Evolutionary conservation across 768 basidiomycete genomes (phyloP), one percentile per base, ranked within the genome.

Genomic region (Amanita rubescens): DNA sequence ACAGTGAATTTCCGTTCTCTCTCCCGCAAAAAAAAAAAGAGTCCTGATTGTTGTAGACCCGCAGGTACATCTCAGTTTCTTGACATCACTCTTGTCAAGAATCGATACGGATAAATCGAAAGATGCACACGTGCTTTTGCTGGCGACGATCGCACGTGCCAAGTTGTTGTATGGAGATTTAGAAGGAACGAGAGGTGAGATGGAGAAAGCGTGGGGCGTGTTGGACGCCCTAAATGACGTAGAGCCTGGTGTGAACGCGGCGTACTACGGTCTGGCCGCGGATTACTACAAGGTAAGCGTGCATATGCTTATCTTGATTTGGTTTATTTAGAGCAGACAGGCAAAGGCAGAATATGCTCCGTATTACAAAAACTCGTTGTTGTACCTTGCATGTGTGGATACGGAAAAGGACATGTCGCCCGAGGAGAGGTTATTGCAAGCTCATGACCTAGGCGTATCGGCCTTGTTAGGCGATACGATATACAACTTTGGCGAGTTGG

Each of bases 401-500:
- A 65, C 81, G 33, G 84, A 80, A 51, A 82, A 75, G 57, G 92
- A 93, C 62, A 80, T 98, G 71, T 80, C 84, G 19, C 56, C 74
- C 2, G 87, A 90, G 58, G 92, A 97, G 64, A 78, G 87, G 41
- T 67, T 90, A n/a, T 68, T 75, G 49, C 82, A 93, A 38, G 93
- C 95, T 2, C 93, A 95, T 68, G 94, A 97, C 75, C 78, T 99
- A 35, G 82, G 84, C 51, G 80, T 99, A 56, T 87, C 94, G 22
- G 96, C 96, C 1, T 81, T 99, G 62, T 77, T 99, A 27, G 94
- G 87, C 0, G 93, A 95, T 62, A 87, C 84, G 27, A 97, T 97
- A 66, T 97, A 98, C 74, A 99, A 99, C 75, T 99, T 99, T 75
- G 96, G 96, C 38, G 96, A 99, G 71, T 78, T 99, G 68, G 94